Percentiles rank a stretch among this genome's conserved stretches.
Evolutionary conservation across 2,329 filamentous ascomycete genomes (phyloP).

Genomic region (Aspergillus ustus): DNA sequence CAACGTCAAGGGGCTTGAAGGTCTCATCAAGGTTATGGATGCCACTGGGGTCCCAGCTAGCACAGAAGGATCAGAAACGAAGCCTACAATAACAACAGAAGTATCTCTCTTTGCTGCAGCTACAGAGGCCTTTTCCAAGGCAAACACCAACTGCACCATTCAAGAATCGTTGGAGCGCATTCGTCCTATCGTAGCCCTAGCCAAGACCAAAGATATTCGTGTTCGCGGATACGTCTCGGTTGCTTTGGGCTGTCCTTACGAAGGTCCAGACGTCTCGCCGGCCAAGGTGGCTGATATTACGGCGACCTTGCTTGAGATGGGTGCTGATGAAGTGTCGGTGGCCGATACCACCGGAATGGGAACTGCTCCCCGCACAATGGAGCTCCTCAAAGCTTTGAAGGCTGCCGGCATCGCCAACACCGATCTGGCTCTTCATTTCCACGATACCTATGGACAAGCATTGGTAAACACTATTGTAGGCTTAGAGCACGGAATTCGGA

Average conservation of each 20-base stretch:
- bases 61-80: constrained; percentile 32
- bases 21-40: constrained; percentile 60
- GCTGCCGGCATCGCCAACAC: constrained; percentile 64
- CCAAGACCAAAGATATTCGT: constrained; percentile 59
- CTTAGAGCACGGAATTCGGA: constrained; percentile 65
- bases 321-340: constrained; percentile 67
- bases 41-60: constrained; percentile 41
- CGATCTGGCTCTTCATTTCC: constrained; percentile 68
- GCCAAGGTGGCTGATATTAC: constrained; percentile 66
- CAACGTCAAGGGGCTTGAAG: constrained; percentile 65
- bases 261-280: constrained; percentile 65
- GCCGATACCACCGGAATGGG: constrained; percentile 72
- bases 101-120: constrained; percentile 69
- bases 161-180: constrained; percentile 65
- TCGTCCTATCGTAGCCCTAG: constrained; percentile 60
- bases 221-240: constrained; percentile 70
- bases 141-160: constrained; percentile 69
- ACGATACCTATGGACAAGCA: constrained; percentile 69
- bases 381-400: constrained; percentile 61
- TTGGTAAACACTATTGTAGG: constrained; percentile 66
- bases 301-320: constrained; percentile 65
- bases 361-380: constrained; percentile 63
- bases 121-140: constrained; percentile 67
- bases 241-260: constrained; percentile 68
- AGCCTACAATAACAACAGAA: constrained; percentile 51